Conservation (phyloP, 495 filamentous ascomycete species). For the Penicillium mononematosum region DNA sequence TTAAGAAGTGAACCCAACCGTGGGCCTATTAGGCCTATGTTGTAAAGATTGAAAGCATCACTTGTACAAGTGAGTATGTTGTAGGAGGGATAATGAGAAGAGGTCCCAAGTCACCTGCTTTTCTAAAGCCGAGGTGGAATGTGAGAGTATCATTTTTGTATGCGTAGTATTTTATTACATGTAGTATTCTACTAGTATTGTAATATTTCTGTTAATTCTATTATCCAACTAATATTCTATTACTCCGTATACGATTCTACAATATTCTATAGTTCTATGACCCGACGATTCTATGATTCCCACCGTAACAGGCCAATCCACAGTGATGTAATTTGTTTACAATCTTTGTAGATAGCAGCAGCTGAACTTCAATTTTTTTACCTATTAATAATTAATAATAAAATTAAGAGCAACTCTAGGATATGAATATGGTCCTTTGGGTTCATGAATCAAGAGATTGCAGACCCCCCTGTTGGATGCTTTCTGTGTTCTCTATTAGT, state of each 20-base stretch:
- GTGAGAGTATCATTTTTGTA: no score
- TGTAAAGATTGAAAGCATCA: slow-evolving; percentile 13
- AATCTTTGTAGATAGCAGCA: no score
- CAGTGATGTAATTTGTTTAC: slow-evolving; percentile 7
- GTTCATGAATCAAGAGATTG: background rate
- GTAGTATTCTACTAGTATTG: background rate
- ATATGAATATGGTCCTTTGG: background rate
- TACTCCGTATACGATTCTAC: no score
- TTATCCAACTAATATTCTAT: no score
- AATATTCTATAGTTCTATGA: no score
- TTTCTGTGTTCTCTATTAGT: background rate
- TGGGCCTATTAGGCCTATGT: slow-evolving; percentile 5
- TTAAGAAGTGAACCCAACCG: background rate
- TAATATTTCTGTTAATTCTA: background rate
- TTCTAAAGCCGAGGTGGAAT: no score
- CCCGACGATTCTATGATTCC: background rate
- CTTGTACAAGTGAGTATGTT: no score
- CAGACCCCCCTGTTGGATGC: background rate
- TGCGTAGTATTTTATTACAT: no score
- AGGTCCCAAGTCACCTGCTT: background rate
- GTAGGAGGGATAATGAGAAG: background rate
- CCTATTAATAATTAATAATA: background rate
- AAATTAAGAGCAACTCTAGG: background rate
- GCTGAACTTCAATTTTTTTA: background rate
- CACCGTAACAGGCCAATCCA: background rate